Conservation (phyloP, 1,284 basidiomycete genomes). For the Sphaerobolus stellatus region DNA sequence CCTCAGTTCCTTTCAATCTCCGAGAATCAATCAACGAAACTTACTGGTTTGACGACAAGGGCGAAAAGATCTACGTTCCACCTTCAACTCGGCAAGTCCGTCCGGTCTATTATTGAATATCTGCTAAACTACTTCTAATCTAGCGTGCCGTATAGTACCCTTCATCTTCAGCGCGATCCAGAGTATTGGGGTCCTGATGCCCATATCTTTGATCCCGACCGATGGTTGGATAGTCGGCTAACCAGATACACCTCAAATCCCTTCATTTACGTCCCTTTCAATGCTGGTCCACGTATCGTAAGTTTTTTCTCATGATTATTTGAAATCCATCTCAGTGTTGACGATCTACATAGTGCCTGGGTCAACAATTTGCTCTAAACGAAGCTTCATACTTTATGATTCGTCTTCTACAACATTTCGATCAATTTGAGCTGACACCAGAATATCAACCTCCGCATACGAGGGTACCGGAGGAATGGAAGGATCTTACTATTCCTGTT, state of each 20-base stretch:
- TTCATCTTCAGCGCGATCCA: not conserved
- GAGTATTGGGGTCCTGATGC: slow-evolving; percentile 10
- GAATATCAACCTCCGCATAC: slow-evolving; percentile 19
- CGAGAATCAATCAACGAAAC: not conserved
- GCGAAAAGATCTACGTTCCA: not conserved
- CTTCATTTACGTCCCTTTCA: slow-evolving; percentile 62
- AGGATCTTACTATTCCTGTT: not conserved
- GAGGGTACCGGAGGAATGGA: slow-evolving; percentile 9
- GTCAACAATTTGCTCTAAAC: slow-evolving; percentile 25
- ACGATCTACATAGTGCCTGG: slow-evolving; percentile 3
- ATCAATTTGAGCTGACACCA: slow-evolving; percentile 16
- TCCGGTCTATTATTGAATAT: not conserved
- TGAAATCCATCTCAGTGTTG: not conserved
- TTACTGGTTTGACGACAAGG: not conserved
- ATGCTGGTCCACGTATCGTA: slow-evolving; percentile 51
- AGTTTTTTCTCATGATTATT: not conserved
- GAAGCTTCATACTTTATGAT: slow-evolving; percentile 23
- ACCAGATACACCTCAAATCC: slow-evolving; percentile 55
- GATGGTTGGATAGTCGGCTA: slow-evolving; percentile 55
- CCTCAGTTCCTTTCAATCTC: not conserved
- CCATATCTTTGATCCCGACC: slow-evolving; percentile 52
- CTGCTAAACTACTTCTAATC: no score
- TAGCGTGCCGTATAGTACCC: not conserved
- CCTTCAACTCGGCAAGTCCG: not conserved
- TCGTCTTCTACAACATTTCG: slow-evolving; percentile 20